These are phyloP conservation scores for Stropharia rugosoannulata DNA, from an alignment of 768 basidiomycete species.

Conservation along the genomic window DNA sequence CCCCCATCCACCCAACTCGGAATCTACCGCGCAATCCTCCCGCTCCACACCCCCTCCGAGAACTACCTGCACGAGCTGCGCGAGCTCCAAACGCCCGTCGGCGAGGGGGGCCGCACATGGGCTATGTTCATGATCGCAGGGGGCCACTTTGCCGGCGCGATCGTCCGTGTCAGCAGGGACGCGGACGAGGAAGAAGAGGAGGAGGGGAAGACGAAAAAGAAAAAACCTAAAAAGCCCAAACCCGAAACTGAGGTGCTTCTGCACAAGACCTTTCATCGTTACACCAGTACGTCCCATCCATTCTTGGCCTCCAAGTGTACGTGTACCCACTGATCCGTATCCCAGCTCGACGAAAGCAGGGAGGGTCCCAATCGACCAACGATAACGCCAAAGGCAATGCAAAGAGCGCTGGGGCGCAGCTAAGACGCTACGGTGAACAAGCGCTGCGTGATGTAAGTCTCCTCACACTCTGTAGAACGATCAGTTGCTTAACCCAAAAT, in stretches of 20 bases:
- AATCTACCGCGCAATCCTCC: slow-evolving; percentile 77
- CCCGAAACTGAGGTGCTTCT: slow-evolving; percentile 78
- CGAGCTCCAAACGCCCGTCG: slow-evolving; percentile 55
- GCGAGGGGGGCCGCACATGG: slow-evolving; percentile 76
- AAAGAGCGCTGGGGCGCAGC: slow-evolving; percentile 89
- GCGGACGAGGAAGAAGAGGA: slow-evolving; percentile 43
- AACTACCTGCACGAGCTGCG: slow-evolving; percentile 61
- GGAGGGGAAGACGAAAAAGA: slow-evolving; percentile 43
- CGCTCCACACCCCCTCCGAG: slow-evolving; percentile 40
- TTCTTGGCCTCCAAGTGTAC: background rate
- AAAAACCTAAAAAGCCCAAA: slow-evolving; percentile 64
- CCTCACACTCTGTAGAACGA: background rate
- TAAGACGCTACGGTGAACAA: slow-evolving; percentile 95
- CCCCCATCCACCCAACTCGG: slow-evolving; percentile 88
- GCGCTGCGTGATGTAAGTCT: slow-evolving; percentile 80
- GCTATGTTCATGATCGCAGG: slow-evolving; percentile 97
- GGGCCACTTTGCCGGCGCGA: slow-evolving; percentile 95
- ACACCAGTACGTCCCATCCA: slow-evolving; percentile 81
- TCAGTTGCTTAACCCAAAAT: background rate
- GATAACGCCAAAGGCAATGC: slow-evolving; percentile 93
- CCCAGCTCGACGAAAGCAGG: slow-evolving; percentile 93
- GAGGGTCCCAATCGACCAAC: slow-evolving; percentile 89
- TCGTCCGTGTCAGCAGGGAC: slow-evolving; percentile 67
- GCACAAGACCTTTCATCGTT: slow-evolving; percentile 97
- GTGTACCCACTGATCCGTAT: slow-evolving; percentile 5